phyloP scores from a whole-genome alignment of 768 basidiomycete genomes.

The Serpula lacrymans region DNA sequence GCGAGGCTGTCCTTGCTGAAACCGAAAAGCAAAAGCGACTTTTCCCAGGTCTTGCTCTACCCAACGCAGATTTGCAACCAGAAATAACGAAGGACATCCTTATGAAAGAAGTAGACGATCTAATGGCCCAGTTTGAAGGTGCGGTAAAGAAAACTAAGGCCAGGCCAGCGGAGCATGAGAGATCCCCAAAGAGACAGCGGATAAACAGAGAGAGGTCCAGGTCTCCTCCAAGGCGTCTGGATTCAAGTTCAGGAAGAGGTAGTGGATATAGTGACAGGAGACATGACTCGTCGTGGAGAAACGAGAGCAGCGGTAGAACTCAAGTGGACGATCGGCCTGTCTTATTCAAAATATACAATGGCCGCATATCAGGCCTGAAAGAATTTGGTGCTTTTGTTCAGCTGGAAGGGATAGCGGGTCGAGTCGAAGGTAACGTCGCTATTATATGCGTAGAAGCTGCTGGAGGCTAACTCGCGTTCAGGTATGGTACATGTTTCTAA shows the following conservation, averaged over 20 bases:
- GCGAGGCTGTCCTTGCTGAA: constrained; percentile 40
- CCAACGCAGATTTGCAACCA: constrained; percentile 66
- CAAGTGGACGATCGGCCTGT: constrained; percentile 77
- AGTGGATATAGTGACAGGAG: constrained; percentile 42
- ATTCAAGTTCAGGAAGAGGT: constrained; percentile 59
- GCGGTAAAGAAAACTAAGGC: constrained; percentile 61
- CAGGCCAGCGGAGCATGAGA: constrained; percentile 39
- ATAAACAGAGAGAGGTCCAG: constrained; percentile 42
- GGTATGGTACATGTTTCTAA: constrained; percentile 98
- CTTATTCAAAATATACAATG: constrained; percentile 92
- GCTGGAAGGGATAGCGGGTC: constrained; percentile 81
- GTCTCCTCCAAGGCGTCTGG: constrained; percentile 46
- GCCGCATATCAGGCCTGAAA: constrained; percentile 79
- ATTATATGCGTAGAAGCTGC: neutral
- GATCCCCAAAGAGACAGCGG: constrained; percentile 60
- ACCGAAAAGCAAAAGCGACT: constrained; percentile 76
- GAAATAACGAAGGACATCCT: constrained; percentile 72
- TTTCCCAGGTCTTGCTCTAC: constrained; percentile 86
- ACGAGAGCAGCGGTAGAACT: constrained; percentile 32
- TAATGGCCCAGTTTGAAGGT: constrained; percentile 73
- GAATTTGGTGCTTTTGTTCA: constrained; percentile 96
- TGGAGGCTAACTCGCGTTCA: constrained; percentile 28
- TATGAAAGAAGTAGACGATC: constrained; percentile 84
- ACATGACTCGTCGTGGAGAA: constrained; percentile 38
- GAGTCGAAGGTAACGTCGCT: constrained; percentile 79